Evolutionary conservation across 192 early-diverging fungal genomes (phyloP).

Genomic region (Cladochytrium replicatum): DNA sequence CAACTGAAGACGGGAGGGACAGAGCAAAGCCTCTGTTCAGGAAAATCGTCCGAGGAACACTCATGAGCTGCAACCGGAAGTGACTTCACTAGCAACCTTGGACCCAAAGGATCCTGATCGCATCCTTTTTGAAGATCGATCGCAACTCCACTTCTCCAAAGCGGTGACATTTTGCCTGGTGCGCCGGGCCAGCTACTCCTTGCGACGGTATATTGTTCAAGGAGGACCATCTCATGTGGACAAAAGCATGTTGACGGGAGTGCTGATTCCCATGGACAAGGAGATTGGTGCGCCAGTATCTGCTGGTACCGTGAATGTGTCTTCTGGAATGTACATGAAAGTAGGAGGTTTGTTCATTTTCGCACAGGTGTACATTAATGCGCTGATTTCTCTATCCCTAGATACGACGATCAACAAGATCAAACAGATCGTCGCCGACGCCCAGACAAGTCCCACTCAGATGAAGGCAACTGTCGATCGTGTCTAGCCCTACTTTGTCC

Average conservation of each 20-base stretch:
- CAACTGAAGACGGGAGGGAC: too few relatives aligned
- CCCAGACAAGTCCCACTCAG: slow-evolving; percentile 52
- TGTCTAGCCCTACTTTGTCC: slow-evolving; percentile 53
- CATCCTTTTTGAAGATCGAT: slow-evolving; percentile 36
- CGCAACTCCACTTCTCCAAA: slow-evolving; percentile 45
- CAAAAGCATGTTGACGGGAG: slow-evolving; percentile 77
- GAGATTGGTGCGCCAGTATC: slow-evolving; percentile 28
- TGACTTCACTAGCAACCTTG: slow-evolving; percentile 46
- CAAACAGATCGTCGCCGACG: slow-evolving; percentile 53
- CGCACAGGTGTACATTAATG: background rate
- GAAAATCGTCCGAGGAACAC: slow-evolving; percentile 60
- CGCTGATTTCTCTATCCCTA: slow-evolving; percentile 9
- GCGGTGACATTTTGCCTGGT: slow-evolving; percentile 67
- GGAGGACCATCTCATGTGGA: slow-evolving; percentile 54
- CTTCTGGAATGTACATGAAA: slow-evolving; percentile 48
- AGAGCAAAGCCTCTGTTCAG: slow-evolving; percentile 5
- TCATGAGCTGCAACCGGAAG: slow-evolving; percentile 62
- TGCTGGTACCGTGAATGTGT: slow-evolving; percentile 57
- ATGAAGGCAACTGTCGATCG: slow-evolving; percentile 56
- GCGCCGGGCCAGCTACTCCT: slow-evolving; percentile 56
- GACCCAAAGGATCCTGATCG: slow-evolving; percentile 4
- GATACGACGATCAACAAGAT: slow-evolving; percentile 56
- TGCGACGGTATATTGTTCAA: slow-evolving; percentile 54
- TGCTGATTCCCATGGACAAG: slow-evolving; percentile 60
- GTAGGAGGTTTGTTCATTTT: slow-evolving; percentile 20